Evolutionary conservation across 2,329 filamentous ascomycete species (phyloP), one percentile per base, ranked within the genome.

Genomic region (Paraconiothyrium brasiliense): DNA sequence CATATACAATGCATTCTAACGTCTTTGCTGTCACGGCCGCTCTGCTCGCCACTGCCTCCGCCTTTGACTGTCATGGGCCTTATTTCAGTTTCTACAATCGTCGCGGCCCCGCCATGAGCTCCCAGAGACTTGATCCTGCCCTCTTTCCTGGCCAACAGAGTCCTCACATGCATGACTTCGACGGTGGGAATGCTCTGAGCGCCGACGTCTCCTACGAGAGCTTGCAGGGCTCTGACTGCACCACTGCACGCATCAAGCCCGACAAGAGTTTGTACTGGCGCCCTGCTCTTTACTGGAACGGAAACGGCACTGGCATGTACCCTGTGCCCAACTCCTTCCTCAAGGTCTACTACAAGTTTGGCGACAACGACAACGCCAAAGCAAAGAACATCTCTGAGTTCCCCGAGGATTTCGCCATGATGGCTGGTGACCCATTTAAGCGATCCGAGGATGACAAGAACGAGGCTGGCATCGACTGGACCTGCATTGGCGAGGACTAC

Each of bases 51-150:
- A 74, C 74, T 13, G 72, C 67, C 41, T 67, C 71, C 24, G 76
- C 73, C 7, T 75, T 76, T 60, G 70, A 75, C 57, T 78, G 76
- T 69, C 61, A 62, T 57, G 77, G 77, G n/a, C 69, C 76, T 49
- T 79, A 79, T 62, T 79, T 79, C 68, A 73, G 70, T 64, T 76
- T 78, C 62, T 78, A 74, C 68, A 78, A 79, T 63, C 76, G 76
- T 54, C 63, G 52, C 46, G 74, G 75, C 34, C 57, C 62, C 47
- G 68, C 76, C 24, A 64, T 79, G 71, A 74, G 70, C 67, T 75
- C 76, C 55, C 74, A 78, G 65, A 69, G 75, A 49, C 63, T 79
- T 34, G 77, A 79, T 46, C 76, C 77, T 24, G 74, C 73, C 44
- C 63, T 79, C 7, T 71, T 64, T 54, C 77, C 77, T 14, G 77